These are phyloP conservation scores for Cicer cuneatum DNA, from an alignment of 306 rosid species.

Conservation along the genomic window DNA sequence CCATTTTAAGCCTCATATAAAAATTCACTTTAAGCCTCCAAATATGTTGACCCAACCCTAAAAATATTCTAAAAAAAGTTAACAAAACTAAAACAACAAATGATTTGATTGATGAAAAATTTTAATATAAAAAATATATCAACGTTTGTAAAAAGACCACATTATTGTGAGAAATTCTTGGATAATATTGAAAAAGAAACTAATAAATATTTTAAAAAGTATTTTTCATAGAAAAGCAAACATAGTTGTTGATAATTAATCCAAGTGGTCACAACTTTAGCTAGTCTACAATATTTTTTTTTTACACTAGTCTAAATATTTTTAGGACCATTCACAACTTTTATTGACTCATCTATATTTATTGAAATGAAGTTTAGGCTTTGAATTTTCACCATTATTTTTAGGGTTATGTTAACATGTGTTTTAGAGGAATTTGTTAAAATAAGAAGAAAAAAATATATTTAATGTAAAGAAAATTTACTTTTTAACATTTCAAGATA, in stretches of 20 bases:
- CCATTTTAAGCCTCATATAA: no score
- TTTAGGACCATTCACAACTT: background rate
- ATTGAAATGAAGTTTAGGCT: background rate
- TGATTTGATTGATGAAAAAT: constrained; percentile 54
- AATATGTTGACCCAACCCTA: no score
- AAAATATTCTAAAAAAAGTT: constrained; percentile 59
- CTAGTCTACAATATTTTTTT: background rate
- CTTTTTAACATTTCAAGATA: no score
- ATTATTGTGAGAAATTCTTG: constrained; percentile 8
- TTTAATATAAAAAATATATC: constrained; percentile 30
- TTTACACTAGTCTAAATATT: background rate
- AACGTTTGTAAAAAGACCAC: constrained; percentile 62
- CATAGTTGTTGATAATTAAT: background rate
- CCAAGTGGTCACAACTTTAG: background rate
- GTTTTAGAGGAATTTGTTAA: no score
- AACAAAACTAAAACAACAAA: constrained; percentile 41
- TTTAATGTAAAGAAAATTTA: no score
- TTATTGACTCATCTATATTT: no score
- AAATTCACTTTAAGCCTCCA: no score
- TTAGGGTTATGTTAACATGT: no score
- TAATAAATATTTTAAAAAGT: background rate
- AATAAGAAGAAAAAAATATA: no score
- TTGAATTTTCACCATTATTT: no score
- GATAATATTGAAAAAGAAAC: no score
- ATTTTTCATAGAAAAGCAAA: background rate